Evolutionary conservation across 176 grass and related monocot species (phyloP).

Genomic region (Eragrostis curvula): DNA sequence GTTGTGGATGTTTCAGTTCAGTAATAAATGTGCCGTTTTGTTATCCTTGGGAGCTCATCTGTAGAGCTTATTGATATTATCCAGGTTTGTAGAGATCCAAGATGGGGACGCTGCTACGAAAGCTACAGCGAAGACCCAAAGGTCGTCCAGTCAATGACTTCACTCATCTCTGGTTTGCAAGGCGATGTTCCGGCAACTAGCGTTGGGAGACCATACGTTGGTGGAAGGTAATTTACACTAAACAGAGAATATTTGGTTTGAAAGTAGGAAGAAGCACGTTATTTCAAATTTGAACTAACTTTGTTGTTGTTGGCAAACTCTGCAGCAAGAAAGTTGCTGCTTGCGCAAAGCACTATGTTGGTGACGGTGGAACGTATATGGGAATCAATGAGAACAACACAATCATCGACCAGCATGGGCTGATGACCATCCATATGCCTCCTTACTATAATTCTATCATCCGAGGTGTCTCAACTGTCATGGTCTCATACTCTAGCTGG

Average conservation of each 20-base stretch:
- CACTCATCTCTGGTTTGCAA: slow-evolving; percentile 70
- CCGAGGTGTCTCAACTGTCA: slow-evolving; percentile 73
- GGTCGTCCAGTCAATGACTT: slow-evolving; percentile 65
- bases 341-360: slow-evolving; percentile 72
- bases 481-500: slow-evolving; percentile 78
- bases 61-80: neutral
- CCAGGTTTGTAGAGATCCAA: slow-evolving; percentile 89
- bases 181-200: slow-evolving; percentile 50
- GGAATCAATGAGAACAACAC: slow-evolving; percentile 81
- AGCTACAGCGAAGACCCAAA: slow-evolving; percentile 77
- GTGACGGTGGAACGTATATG: slow-evolving; percentile 65
- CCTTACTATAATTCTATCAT: slow-evolving; percentile 66
- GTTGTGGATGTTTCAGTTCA: neutral
- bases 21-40: neutral
- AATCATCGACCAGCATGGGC: slow-evolving; percentile 44
- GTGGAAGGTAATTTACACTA: slow-evolving; percentile 50
- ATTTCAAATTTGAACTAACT: neutral
- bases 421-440: slow-evolving; percentile 74
- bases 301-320: neutral
- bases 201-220: slow-evolving; percentile 61
- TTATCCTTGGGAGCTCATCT: slow-evolving; percentile 11
- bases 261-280: neutral
- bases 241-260: neutral
- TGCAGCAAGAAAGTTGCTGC: slow-evolving; percentile 70
- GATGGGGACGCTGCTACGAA: slow-evolving; percentile 84